Conservation (phyloP, 768 basidiomycete genomes). For the Tulasnella sp. region DNA sequence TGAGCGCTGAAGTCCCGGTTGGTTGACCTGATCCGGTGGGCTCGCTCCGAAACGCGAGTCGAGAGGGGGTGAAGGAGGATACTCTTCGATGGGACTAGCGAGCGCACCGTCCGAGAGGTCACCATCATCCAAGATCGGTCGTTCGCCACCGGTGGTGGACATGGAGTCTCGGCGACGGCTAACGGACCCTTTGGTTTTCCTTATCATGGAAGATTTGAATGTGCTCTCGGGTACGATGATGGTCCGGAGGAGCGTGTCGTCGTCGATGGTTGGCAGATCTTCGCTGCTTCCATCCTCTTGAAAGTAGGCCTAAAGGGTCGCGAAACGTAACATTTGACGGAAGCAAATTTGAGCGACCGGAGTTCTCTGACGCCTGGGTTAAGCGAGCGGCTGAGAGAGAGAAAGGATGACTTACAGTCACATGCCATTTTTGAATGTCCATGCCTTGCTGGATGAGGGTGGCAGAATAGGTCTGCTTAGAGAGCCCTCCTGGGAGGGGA, state of each 20-base stretch:
- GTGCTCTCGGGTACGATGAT: conserved; percentile 11
- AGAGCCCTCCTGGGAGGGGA: conserved; percentile 14
- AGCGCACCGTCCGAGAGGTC: not conserved
- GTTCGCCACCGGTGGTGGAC: not conserved
- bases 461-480: conserved; percentile 15
- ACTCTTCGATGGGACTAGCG: conserved; percentile 7
- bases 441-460: conserved; percentile 13
- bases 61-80: not conserved
- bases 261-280: not conserved
- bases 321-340: no score
- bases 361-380: no score
- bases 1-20: no score
- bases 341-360: not conserved
- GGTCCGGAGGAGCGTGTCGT: conserved; percentile 1
- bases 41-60: no score
- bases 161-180: conserved; percentile 7
- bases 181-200: conserved; percentile 10
- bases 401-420: not conserved
- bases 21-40: no score
- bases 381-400: not conserved
- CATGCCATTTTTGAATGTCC: conserved; percentile 14
- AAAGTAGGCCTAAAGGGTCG: conserved; percentile 12
- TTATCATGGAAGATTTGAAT: conserved; percentile 12
- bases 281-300: conserved; percentile 6
- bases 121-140: not conserved